A percentile compares a stretch with the other conserved stretches of the same genome.
phyloP scores from a whole-genome alignment of 345 rosid genomes.

The Anastatica hierochuntica region DNA sequence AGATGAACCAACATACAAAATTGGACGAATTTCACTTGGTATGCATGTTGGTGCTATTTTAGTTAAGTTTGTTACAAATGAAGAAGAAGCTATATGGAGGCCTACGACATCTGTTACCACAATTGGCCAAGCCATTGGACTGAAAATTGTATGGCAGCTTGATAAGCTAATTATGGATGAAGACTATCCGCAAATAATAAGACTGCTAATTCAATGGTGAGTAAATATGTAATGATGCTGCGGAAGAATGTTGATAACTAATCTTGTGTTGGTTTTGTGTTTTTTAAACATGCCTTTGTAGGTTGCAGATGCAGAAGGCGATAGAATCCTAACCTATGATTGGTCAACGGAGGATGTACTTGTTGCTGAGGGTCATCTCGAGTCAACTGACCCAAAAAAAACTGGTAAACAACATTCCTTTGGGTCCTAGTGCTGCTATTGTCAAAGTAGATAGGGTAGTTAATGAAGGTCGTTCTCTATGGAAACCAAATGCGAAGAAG shows the following conservation, averaged over 20 bases:
- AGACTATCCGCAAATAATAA: background rate
- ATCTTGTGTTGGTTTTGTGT: too few species aligned
- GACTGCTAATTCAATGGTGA: background rate
- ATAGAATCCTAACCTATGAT: too few species aligned
- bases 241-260: too few species aligned
- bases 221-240: too few species aligned
- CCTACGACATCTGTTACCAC: background rate
- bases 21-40: background rate
- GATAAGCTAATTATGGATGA: background rate
- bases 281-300: too few species aligned
- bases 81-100: background rate
- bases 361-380: background rate
- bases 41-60: background rate
- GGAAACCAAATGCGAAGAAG: background rate
- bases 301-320: too few species aligned
- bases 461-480: background rate
- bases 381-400: background rate
- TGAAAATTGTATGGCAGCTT: background rate
- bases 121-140: background rate
- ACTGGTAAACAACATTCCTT: background rate
- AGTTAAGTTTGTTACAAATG: background rate
- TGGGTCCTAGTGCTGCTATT: background rate
- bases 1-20: background rate
- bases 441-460: background rate
- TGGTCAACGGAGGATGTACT: too few species aligned